Percentiles rank a stretch among this genome's conserved stretches.
phyloP scores from a whole-genome alignment of 1,284 basidiomycete genomes.

The Ustilago vetiveriae region DNA sequence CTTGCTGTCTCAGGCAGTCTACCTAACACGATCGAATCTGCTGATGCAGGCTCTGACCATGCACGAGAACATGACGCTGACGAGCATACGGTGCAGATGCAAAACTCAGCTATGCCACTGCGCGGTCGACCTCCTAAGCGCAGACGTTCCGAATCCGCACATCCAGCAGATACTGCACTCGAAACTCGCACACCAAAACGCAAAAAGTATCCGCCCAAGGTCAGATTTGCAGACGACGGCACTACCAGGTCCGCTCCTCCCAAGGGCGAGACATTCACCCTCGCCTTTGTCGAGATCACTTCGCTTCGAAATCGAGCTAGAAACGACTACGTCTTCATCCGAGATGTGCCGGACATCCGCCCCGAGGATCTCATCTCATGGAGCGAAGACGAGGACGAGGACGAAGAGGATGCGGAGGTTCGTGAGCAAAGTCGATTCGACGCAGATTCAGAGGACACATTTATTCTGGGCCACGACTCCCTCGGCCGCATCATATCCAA shows the following conservation, averaged over 20 bases:
- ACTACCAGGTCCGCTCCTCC: constrained; percentile 35
- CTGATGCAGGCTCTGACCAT: neutral
- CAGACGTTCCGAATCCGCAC: constrained; percentile 1
- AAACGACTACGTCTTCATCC: constrained; percentile 37
- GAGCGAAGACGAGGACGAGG: constrained; percentile 35
- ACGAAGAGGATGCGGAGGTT: constrained; percentile 16
- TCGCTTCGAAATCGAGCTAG: constrained; percentile 30
- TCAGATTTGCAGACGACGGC: constrained; percentile 41
- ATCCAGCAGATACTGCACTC: neutral
- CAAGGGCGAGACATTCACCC: constrained; percentile 20
- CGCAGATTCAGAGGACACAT: constrained; percentile 3
- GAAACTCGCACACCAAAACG: constrained; percentile 8
- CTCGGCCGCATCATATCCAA: too few species aligned
- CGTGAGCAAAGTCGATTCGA: neutral
- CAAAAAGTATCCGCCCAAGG: constrained; percentile 35
- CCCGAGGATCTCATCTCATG: constrained; percentile 26
- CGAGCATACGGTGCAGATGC: constrained; percentile 1
- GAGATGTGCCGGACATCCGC: constrained; percentile 33
- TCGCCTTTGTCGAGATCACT: constrained; percentile 34
- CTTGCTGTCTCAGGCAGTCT: constrained; percentile 9
- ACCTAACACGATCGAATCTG: neutral
- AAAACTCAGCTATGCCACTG: constrained; percentile 8
- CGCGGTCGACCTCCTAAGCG: constrained; percentile 23
- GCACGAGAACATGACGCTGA: neutral
- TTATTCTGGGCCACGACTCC: too few species aligned